phyloP scores from a whole-genome alignment of 495 filamentous ascomycete genomes.

The Aspergillus diversus region DNA sequence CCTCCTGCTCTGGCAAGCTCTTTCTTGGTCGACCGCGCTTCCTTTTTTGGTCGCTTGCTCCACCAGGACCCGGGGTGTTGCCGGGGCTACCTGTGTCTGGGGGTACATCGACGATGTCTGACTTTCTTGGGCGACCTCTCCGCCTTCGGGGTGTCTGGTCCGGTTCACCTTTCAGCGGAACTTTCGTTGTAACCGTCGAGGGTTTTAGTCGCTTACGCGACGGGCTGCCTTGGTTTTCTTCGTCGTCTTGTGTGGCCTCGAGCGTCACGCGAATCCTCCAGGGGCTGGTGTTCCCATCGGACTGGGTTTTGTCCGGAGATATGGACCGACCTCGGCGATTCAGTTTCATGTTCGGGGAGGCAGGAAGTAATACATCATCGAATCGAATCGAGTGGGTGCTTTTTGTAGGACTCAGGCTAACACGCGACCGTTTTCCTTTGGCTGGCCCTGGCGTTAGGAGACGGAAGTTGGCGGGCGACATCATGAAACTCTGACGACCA shows the following conservation, averaged over 20 bases:
- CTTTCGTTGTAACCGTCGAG: conserved; percentile 53
- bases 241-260: conserved; percentile 58
- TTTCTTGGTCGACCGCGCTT: conserved; percentile 48
- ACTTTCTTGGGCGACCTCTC: conserved; percentile 53
- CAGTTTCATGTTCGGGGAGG: conserved; percentile 42
- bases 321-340: conserved; percentile 37
- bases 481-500: conserved; percentile 47
- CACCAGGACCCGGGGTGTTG: conserved; percentile 34
- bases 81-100: conserved; percentile 43
- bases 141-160: conserved; percentile 42
- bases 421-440: conserved; percentile 39
- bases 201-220: conserved; percentile 41
- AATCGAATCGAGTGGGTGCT: conserved; percentile 50
- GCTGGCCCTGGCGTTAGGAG: conserved; percentile 36
- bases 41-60: conserved; percentile 32
- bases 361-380: conserved; percentile 50
- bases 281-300: conserved; percentile 50
- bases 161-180: conserved; percentile 57
- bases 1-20: conserved; percentile 29
- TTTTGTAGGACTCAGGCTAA: conserved; percentile 43
- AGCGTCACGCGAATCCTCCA: conserved; percentile 63
- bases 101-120: conserved; percentile 36
- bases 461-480: conserved; percentile 42
- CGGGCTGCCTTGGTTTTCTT: conserved; percentile 35
- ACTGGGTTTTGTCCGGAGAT: conserved; percentile 42